Conservation (phyloP, 345 rosid species). For the Salix arbutifolia region DNA sequence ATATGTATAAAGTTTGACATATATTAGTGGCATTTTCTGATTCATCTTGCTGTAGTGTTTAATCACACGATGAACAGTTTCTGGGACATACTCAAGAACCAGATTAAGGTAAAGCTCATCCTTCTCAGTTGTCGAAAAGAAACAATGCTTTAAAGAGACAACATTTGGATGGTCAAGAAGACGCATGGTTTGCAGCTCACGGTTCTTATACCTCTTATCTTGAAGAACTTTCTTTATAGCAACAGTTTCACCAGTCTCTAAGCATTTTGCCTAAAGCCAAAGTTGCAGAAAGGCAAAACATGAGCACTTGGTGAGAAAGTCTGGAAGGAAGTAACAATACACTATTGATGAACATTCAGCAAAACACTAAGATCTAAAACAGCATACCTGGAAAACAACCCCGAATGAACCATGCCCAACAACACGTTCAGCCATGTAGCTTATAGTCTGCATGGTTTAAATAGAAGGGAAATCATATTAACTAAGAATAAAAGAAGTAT, state of each 20-base stretch:
- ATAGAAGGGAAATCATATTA: background rate
- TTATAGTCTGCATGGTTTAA: conserved; percentile 55
- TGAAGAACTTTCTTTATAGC: conserved; percentile 98
- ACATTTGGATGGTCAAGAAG: conserved; percentile 94
- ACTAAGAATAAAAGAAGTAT: background rate
- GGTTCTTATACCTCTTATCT: conserved; percentile 94
- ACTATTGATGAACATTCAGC: background rate
- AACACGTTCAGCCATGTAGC: conserved; percentile 98
- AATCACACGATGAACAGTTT: conserved; percentile 85
- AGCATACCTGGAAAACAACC: conserved; percentile 84
- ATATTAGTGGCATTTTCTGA: conserved; percentile 87
- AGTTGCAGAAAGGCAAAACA: background rate
- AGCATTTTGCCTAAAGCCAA: conserved; percentile 70
- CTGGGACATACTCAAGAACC: conserved; percentile 96
- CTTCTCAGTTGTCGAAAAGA: conserved; percentile 93
- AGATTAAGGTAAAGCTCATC: conserved; percentile 94
- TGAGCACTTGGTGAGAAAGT: background rate
- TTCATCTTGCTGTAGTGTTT: conserved; percentile 86
- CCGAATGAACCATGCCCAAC: conserved; percentile 98
- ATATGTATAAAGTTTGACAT: conserved; percentile 85
- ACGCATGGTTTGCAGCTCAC: conserved; percentile 98
- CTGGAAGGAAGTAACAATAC: background rate
- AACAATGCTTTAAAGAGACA: conserved; percentile 86
- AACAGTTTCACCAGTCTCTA: conserved; percentile 94
- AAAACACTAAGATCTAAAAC: background rate